Evolutionary conservation across 495 filamentous ascomycete species (phyloP).

Genomic region (Penicillium salamii): DNA sequence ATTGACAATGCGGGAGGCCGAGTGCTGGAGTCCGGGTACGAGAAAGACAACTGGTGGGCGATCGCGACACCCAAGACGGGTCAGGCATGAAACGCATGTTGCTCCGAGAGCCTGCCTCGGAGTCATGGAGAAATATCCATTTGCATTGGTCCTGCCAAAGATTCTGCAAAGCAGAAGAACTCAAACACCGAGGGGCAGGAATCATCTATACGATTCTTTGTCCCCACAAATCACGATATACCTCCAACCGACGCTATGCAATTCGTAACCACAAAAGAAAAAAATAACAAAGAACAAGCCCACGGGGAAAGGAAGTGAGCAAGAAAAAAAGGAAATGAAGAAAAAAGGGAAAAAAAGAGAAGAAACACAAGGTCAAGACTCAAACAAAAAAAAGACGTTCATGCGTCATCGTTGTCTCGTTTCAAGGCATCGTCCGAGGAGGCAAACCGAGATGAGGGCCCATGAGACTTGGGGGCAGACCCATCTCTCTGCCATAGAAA

Average conservation of each 20-base stretch:
- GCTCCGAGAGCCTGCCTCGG: slow-evolving; percentile 39
- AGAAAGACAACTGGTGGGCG: slow-evolving; percentile 98
- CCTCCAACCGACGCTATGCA: slow-evolving; percentile 47
- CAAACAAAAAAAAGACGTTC: slow-evolving; percentile 23
- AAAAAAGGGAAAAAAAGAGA: slow-evolving; percentile 8
- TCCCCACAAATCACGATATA: slow-evolving; percentile 38
- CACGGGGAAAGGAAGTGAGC: slow-evolving; percentile 9
- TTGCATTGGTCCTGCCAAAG: slow-evolving; percentile 7
- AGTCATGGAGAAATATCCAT: slow-evolving; percentile 14
- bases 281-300: slow-evolving; percentile 5
- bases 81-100: slow-evolving; percentile 7
- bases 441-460: slow-evolving; percentile 36
- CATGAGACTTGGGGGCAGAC: slow-evolving; percentile 29
- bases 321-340: slow-evolving; percentile 15
- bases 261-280: slow-evolving; percentile 39
- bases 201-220: slow-evolving; percentile 32
- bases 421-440: slow-evolving; percentile 40
- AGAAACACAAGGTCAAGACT: slow-evolving; percentile 10
- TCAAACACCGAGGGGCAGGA: slow-evolving; percentile 20
- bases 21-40: slow-evolving; percentile 82
- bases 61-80: slow-evolving; percentile 45
- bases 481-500: slow-evolving; percentile 38
- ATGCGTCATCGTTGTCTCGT: slow-evolving; percentile 26
- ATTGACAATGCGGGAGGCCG: slow-evolving; percentile 69
- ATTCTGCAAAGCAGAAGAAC: slow-evolving; percentile 11